Evolutionary conservation across 352 stramenopile species (phyloP).

Genomic region (Peronospora farinosa): DNA sequence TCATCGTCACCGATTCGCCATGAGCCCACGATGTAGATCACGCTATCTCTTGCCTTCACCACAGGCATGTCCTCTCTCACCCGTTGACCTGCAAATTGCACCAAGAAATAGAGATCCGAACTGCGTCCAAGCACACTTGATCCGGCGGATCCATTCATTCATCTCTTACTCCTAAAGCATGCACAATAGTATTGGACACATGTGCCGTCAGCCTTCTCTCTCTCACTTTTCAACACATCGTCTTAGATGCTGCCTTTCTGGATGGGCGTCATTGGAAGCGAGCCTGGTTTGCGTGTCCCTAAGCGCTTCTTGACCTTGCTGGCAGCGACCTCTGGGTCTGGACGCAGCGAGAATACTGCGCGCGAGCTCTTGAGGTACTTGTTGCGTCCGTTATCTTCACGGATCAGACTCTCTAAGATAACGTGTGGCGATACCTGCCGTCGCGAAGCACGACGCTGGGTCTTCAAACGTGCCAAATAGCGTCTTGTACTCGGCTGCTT

Average conservation of each 20-base stretch:
- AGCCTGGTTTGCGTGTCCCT: slow-evolving; percentile 52
- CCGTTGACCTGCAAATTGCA: not conserved
- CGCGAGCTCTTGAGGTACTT: slow-evolving; percentile 82
- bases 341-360: slow-evolving; percentile 61
- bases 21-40: slow-evolving; percentile 59
- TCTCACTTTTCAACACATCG: slow-evolving; percentile 9
- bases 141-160: slow-evolving; percentile 22
- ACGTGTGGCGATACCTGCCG: slow-evolving; percentile 62
- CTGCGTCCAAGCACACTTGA: slow-evolving; percentile 16
- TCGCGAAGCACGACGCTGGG: slow-evolving; percentile 51
- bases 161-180: slow-evolving; percentile 24
- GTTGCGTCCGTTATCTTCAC: slow-evolving; percentile 70
- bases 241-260: slow-evolving; percentile 67
- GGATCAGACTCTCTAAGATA: slow-evolving; percentile 76
- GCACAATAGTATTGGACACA: slow-evolving; percentile 26
- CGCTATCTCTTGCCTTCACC: slow-evolving; percentile 18
- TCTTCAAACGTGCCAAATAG: slow-evolving; percentile 77
- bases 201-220: slow-evolving; percentile 6
- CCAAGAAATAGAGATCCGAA: slow-evolving; percentile 16
- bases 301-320: slow-evolving; percentile 74
- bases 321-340: slow-evolving; percentile 66
- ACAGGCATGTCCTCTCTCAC: slow-evolving; percentile 7
- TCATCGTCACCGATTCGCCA: slow-evolving; percentile 71
- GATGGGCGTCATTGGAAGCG: slow-evolving; percentile 53
- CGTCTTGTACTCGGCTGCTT: slow-evolving; percentile 75